phyloP scores from a whole-genome alignment of 305 asterid genomes.

The Nicotiana rustica region DNA sequence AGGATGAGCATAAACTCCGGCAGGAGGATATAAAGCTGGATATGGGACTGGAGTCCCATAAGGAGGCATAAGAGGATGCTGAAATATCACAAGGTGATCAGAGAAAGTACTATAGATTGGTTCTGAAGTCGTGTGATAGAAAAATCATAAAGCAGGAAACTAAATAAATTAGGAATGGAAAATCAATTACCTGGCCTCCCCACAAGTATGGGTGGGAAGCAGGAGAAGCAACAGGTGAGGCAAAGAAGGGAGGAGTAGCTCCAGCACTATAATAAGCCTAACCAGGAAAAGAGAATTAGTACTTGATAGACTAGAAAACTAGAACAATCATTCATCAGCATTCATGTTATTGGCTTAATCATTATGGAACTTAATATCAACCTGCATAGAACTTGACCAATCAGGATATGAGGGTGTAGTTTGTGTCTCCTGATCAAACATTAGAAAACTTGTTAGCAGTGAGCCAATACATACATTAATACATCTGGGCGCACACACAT shows the following conservation, averaged over 20 bases:
- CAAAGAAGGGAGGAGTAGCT: conserved; percentile 87
- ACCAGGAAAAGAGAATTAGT: conserved; percentile 37
- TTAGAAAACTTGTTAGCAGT: conserved; percentile 23
- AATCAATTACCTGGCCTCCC: conserved; percentile 83
- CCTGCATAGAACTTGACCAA: conserved; percentile 92
- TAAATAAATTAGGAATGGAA: conserved; percentile 27
- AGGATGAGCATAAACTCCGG: conserved; percentile 91
- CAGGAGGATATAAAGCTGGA: conserved; percentile 87
- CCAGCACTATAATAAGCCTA: conserved; percentile 96
- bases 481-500: background rate
- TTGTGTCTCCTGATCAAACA: conserved; percentile 66
- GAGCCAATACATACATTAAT: conserved; percentile 10
- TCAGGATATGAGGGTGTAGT: conserved; percentile 75
- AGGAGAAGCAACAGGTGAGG: conserved; percentile 88
- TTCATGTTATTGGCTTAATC: conserved; percentile 23
- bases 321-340: background rate
- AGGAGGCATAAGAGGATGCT: conserved; percentile 97
- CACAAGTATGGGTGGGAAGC: conserved; percentile 92
- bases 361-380: conserved; percentile 36
- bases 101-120: conserved; percentile 34
- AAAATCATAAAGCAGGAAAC: background rate
- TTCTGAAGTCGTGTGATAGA: background rate
- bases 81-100: conserved; percentile 38
- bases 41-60: conserved; percentile 96
- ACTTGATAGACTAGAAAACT: background rate